phyloP scores from a whole-genome alignment of 805 yeast species.

The Hanseniaspora thailandica region DNA sequence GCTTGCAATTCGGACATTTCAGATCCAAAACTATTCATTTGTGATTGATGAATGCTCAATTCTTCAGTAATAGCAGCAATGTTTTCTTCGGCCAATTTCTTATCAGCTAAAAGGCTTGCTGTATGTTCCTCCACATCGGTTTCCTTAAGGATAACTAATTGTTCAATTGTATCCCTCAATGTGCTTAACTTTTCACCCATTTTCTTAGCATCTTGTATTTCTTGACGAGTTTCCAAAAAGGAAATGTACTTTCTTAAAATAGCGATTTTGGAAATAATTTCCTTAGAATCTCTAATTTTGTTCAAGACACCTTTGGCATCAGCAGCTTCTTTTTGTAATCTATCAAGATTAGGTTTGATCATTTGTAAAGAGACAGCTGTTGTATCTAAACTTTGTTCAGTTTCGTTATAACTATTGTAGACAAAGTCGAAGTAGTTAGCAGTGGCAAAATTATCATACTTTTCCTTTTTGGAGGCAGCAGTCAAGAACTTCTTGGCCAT shows the following conservation, averaged over 20 bases:
- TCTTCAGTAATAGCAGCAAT: background rate
- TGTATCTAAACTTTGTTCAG: slow-evolving; percentile 28
- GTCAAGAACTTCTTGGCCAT: slow-evolving; percentile 84
- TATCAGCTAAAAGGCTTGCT: background rate
- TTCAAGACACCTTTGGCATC: slow-evolving; percentile 34
- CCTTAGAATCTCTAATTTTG: slow-evolving; percentile 22
- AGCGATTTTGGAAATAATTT: slow-evolving; percentile 5
- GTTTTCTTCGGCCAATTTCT: background rate
- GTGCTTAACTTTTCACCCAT: background rate
- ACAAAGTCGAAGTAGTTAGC: slow-evolving; percentile 13
- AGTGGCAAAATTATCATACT: slow-evolving; percentile 49
- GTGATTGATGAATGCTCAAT: background rate
- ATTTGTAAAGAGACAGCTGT: slow-evolving; percentile 34
- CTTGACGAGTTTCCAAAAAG: background rate
- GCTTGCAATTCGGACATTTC: background rate
- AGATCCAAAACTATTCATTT: background rate
- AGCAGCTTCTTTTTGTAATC: slow-evolving; percentile 32
- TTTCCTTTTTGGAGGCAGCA: slow-evolving; percentile 56
- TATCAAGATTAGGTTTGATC: slow-evolving; percentile 32
- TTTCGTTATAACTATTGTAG: slow-evolving; percentile 33
- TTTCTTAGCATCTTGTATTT: background rate
- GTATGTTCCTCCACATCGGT: background rate
- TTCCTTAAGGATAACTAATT: background rate
- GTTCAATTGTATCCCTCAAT: background rate
- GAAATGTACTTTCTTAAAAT: background rate